Percentiles rank a stretch among this genome's conserved stretches.
Conservation (phyloP, 23 red algal genomes). For the Gracilaria gracilis region DNA sequence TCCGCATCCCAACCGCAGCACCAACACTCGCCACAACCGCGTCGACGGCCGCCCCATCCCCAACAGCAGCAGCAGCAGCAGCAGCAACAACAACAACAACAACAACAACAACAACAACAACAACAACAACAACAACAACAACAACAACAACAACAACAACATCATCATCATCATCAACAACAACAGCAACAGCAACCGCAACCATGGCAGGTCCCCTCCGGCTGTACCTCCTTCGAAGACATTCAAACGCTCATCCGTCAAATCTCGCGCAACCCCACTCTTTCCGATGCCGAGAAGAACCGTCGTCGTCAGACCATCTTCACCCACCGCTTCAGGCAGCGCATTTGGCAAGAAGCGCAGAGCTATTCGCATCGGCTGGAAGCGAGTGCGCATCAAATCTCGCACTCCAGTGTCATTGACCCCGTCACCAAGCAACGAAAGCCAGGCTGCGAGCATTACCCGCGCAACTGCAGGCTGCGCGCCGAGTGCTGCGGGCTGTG, state of each 20-base stretch:
- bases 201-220: conserved; percentile 25
- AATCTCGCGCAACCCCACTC: conserved; percentile 46
- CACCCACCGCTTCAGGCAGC: conserved; percentile 43
- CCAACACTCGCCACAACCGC: neutral
- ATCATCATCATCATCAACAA: neutral
- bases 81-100: neutral
- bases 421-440: conserved; percentile 42
- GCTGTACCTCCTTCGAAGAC: neutral
- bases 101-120: neutral
- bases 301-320: conserved; percentile 47
- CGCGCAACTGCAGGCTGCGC: conserved; percentile 76
- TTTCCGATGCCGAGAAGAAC: conserved; percentile 67
- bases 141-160: neutral
- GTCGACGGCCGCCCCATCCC: neutral
- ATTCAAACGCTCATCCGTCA: conserved; percentile 53
- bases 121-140: conserved; percentile 12
- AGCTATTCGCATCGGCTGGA: conserved; percentile 15
- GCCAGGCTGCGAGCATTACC: conserved; percentile 94
- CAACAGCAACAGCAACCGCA: neutral
- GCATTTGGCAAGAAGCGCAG: conserved; percentile 15
- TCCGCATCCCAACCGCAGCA: neutral
- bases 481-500: conserved; percentile 83
- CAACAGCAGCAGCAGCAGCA: neutral
- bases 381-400: neutral
- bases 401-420: conserved; percentile 42